phyloP scores from a whole-genome alignment of 257 asterid species.

The Perilla frutescens region DNA sequence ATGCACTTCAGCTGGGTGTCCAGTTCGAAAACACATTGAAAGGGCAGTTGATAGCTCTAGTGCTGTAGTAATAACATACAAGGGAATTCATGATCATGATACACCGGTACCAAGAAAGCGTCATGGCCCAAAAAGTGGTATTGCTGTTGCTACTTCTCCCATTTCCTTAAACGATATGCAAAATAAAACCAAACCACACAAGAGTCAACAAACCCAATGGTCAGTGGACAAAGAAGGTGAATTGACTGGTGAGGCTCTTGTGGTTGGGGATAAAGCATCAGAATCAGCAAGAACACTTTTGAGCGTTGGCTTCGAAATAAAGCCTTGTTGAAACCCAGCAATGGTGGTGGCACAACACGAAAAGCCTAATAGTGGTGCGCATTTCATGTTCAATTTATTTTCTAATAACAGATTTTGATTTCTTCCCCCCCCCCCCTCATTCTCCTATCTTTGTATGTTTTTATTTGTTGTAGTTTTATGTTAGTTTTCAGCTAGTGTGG shows the following conservation, averaged over 20 bases:
- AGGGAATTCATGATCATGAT: slow-evolving; percentile 84
- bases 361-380: slow-evolving; percentile 22
- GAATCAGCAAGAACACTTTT: slow-evolving; percentile 67
- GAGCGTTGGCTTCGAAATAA: slow-evolving; percentile 80
- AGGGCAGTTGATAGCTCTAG: slow-evolving; percentile 63
- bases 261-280: slow-evolving; percentile 47
- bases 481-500: slow-evolving; percentile 36
- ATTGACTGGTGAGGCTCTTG: slow-evolving; percentile 54
- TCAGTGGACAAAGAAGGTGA: slow-evolving; percentile 68
- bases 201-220: slow-evolving; percentile 59
- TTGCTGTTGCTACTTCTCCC: slow-evolving; percentile 48
- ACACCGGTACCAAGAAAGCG: slow-evolving; percentile 80
- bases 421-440: background rate
- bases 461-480: slow-evolving; percentile 35
- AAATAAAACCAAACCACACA: slow-evolving; percentile 37
- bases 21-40: slow-evolving; percentile 88
- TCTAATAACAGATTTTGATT: slow-evolving; percentile 30
- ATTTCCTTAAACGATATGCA: slow-evolving; percentile 44
- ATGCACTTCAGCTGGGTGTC: slow-evolving; percentile 92
- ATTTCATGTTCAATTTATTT: slow-evolving; percentile 31
- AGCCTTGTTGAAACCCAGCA: slow-evolving; percentile 63
- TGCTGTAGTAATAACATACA: slow-evolving; percentile 71
- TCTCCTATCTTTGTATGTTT: slow-evolving; percentile 25
- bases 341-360: background rate
- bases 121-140: slow-evolving; percentile 53